phyloP scores from a whole-genome alignment of 495 filamentous ascomycete genomes.

The Aspergillus panamensis region DNA sequence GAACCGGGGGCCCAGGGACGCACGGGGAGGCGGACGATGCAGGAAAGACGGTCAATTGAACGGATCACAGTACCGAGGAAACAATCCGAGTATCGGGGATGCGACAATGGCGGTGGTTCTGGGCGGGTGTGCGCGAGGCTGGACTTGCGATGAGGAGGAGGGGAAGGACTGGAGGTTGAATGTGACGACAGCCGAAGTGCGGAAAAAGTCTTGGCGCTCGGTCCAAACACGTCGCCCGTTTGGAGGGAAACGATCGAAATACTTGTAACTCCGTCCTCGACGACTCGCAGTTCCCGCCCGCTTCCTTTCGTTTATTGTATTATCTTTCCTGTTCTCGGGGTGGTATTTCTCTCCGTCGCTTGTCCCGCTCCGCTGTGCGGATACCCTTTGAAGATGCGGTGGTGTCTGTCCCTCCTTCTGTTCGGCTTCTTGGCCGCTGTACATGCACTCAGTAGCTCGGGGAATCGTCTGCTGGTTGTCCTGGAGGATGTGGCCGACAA shows the following conservation, averaged over 20 bases:
- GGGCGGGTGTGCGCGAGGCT: background rate
- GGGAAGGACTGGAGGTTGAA: slow-evolving; percentile 32
- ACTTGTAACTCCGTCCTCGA: slow-evolving; percentile 12
- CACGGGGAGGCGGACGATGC: background rate
- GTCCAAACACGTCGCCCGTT: slow-evolving; percentile 52
- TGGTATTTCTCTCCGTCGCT: slow-evolving; percentile 17
- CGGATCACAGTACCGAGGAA: background rate
- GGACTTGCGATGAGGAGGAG: slow-evolving; percentile 27
- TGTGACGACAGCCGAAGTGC: slow-evolving; percentile 33
- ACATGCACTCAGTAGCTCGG: slow-evolving; percentile 74
- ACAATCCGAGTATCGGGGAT: background rate
- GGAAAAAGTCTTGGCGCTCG: slow-evolving; percentile 41
- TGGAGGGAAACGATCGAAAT: slow-evolving; percentile 3
- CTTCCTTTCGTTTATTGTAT: slow-evolving; percentile 21
- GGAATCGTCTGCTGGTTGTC: slow-evolving; percentile 79
- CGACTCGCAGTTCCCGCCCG: slow-evolving; percentile 18
- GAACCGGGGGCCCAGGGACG: background rate
- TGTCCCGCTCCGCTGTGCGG: slow-evolving; percentile 40
- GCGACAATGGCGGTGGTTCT: background rate
- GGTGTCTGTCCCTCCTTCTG: slow-evolving; percentile 65
- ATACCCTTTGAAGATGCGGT: slow-evolving; percentile 61
- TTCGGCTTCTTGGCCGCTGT: slow-evolving; percentile 61
- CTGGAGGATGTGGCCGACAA: slow-evolving; percentile 79
- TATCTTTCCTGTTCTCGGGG: slow-evolving; percentile 17
- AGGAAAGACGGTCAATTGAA: slow-evolving; percentile 14